phyloP scores from a whole-genome alignment of 768 basidiomycete species.

The Mycena metata region DNA sequence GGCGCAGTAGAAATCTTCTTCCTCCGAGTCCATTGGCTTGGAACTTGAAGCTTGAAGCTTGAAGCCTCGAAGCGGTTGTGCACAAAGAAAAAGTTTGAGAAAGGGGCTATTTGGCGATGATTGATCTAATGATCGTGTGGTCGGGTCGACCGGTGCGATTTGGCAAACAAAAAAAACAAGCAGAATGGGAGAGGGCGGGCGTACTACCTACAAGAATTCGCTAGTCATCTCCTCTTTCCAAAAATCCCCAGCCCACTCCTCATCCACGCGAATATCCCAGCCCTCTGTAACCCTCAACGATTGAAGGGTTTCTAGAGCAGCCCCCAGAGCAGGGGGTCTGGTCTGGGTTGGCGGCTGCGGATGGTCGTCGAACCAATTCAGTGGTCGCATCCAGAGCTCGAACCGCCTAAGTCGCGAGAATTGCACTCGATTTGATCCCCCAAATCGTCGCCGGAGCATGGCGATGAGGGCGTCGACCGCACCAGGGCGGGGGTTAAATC shows the following conservation, averaged over 20 bases:
- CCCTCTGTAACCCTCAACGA: background rate
- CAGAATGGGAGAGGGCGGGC: no score
- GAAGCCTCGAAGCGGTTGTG: no score
- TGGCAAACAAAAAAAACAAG: no score
- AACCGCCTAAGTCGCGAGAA: background rate
- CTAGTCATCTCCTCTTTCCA: constrained; percentile 2
- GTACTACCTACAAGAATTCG: background rate
- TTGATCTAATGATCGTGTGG: no score
- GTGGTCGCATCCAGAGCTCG: background rate
- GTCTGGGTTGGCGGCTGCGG: background rate
- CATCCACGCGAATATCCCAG: constrained; percentile 9
- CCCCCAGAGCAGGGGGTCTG: background rate
- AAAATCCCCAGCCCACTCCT: background rate
- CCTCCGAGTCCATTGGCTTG: no score
- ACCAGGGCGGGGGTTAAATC: background rate
- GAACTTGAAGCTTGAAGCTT: no score
- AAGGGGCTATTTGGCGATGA: no score
- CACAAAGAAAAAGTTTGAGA: no score
- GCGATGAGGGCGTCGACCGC: background rate
- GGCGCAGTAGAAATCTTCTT: no score
- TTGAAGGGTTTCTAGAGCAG: background rate
- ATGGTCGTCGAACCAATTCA: background rate
- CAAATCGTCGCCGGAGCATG: constrained; percentile 7
- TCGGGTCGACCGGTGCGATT: no score
- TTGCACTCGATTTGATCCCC: background rate